Percentiles rank a stretch among this genome's conserved stretches.
Evolutionary conservation across 495 filamentous ascomycete species (phyloP).

Genomic region (Talaromyces proteolyticus): DNA sequence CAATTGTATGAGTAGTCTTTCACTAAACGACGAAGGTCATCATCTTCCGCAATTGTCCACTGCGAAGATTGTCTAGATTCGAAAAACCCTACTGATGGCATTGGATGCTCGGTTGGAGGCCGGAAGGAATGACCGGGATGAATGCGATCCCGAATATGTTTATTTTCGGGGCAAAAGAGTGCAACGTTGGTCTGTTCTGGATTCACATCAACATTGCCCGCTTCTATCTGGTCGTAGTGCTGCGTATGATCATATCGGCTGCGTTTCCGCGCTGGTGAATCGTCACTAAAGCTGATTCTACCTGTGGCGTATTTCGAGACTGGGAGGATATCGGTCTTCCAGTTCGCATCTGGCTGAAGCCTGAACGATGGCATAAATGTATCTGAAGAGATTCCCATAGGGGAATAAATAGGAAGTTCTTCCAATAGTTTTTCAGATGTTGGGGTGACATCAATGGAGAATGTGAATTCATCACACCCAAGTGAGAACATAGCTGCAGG

Average conservation of each 20-base stretch:
- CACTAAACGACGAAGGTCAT: conserved; percentile 76
- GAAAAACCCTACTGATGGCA: conserved; percentile 86
- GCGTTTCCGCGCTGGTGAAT: conserved; percentile 65
- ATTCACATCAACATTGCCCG: conserved; percentile 42
- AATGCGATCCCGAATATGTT: conserved; percentile 80
- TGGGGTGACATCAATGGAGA: conserved; percentile 68
- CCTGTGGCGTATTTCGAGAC: conserved; percentile 80
- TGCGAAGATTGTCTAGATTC: conserved; percentile 80
- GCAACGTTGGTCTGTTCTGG: conserved; percentile 76
- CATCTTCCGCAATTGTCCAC: conserved; percentile 86
- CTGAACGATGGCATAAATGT: conserved; percentile 49
- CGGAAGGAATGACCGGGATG: conserved; percentile 90
- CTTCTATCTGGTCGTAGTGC: conserved; percentile 57
- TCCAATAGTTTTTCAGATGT: conserved; percentile 76
- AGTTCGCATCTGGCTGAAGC: conserved; percentile 58
- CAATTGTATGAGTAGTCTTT: conserved; percentile 96
- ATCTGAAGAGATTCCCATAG: conserved; percentile 53
- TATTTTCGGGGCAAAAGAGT: conserved; percentile 85
- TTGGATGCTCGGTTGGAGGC: conserved; percentile 81
- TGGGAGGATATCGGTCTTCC: conserved; percentile 73
- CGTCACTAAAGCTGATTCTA: conserved; percentile 64
- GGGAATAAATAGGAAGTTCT: conserved; percentile 74
- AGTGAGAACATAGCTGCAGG: conserved; percentile 80
- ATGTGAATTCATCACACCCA: conserved; percentile 73
- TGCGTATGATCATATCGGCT: conserved; percentile 72